A percentile compares a stretch with the other conserved stretches of the same genome.
phyloP scores from a whole-genome alignment of 352 stramenopile species.

The Phytopythium delawarense region DNA sequence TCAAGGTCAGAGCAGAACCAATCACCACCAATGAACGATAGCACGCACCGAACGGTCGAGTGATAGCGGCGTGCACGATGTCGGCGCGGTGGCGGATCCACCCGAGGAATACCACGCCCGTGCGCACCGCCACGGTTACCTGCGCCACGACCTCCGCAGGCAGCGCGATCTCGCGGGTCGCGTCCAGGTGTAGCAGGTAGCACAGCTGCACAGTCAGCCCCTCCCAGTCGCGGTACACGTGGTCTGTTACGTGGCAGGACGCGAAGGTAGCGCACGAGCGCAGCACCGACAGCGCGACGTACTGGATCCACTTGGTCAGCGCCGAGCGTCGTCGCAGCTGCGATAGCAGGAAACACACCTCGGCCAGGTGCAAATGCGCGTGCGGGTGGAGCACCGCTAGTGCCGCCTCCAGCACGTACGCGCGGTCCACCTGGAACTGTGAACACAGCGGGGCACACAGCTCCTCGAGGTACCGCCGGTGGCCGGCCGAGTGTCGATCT shows the following conservation, averaged over 20 bases:
- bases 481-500: slow-evolving; percentile 26
- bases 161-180: slow-evolving; percentile 50
- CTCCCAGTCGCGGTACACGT: slow-evolving; percentile 83
- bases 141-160: slow-evolving; percentile 46
- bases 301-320: slow-evolving; percentile 79
- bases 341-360: slow-evolving; percentile 75
- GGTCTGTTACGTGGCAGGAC: slow-evolving; percentile 66
- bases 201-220: slow-evolving; percentile 78
- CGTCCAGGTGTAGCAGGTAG: slow-evolving; percentile 67
- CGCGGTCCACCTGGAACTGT: slow-evolving; percentile 77
- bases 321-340: slow-evolving; percentile 47
- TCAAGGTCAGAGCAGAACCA: background rate
- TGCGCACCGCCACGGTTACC: slow-evolving; percentile 65
- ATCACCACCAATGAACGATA: background rate
- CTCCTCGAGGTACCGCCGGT: slow-evolving; percentile 66
- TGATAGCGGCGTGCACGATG: slow-evolving; percentile 62
- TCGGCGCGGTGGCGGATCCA: slow-evolving; percentile 64
- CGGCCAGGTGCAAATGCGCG: slow-evolving; percentile 76
- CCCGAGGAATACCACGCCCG: slow-evolving; percentile 66
- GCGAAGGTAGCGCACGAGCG: slow-evolving; percentile 77
- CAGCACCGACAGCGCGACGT: slow-evolving; percentile 74
- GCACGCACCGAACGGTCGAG: slow-evolving; percentile 47
- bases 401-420: slow-evolving; percentile 74
- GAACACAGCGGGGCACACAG: slow-evolving; percentile 66
- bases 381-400: slow-evolving; percentile 79